Base-by-base conservation (phyloP, 495 filamentous ascomycete species). In the Glutinoglossum americanum region DNA sequence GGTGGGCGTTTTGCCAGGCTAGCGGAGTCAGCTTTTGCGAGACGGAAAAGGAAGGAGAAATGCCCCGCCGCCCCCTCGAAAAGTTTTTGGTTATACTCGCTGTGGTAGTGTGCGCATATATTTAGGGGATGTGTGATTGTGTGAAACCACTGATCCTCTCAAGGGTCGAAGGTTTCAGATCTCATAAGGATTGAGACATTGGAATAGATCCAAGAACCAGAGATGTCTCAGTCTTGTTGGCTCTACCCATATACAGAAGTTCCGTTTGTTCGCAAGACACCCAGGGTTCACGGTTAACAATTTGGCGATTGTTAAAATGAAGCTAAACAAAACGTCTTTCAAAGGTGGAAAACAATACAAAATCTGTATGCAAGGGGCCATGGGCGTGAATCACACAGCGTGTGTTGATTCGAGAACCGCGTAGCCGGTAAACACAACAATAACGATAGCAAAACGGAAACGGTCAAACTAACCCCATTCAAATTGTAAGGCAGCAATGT, bases 401-500 rank as follows among this genome's bases (percentile, higher is more conserved):
- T 23, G 47, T n/a, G 47, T 25, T 51, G 21, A 51, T 25, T 23
- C n/a, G 21, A n/a, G 21, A 28, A 51, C 26, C 47, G 9, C 47
- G 3, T n/a, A 28, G 47, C 47, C 21, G 10, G 47, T 48, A 3
- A 51, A 51, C 47, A 51, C 21, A 25, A 21, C 26, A 25, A 51
- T n/a, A 25, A 51, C 21, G 19, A 23, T 6, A 26, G 45, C 63
- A 32, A 37, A 49, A 51, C 57, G 49, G 49, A 55, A 47, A 53
- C 33, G 8, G 0, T 9, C 23, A n/a, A 19, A 19, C 33, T n/a
- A 39, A 19, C 71, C 84, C 61, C 76, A 95, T 87, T 98, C 92
- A 63, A 98, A 98, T 64, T 97, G 92, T 60, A 98, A 69, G 3
- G 93, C 92, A 1, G 86, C 87, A 21, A 87, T 78, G 61, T 81